Evolutionary conservation across 805 yeast species (phyloP), one percentile per base, ranked within the genome.

Genomic region (Zygosaccharomyces bailii): DNA sequence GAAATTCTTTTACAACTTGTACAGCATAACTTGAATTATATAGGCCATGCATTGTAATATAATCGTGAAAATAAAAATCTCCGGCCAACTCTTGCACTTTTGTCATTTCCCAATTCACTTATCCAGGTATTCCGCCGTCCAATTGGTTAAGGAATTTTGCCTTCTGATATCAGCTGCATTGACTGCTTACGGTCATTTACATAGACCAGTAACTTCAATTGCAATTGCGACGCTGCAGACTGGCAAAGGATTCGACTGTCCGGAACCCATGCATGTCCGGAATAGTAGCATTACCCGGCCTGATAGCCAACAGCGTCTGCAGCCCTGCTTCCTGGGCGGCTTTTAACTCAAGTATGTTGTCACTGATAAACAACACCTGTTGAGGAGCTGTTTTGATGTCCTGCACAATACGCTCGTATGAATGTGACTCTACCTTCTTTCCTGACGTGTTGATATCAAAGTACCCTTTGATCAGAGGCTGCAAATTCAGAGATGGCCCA

Each of bases 391-490:
- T 57, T 0, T 56, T 63, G 14, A 83, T 74, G 18, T 57, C 66
- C 8, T 60, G 47, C 7, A 74, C 55, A 19, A 90, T 91, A 24
- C 62, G 75, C 6, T 39, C 51, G 60, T 90, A 90, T 13, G 95
- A 84, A 6, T 54, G 39, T 1, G 61, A 21, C 17, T 77, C 83
- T 13, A 66, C 71, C 60, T 90, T 90, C 49, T 72, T 76, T 0
- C 98, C 97, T 1, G 88, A 78, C 7, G 89, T 86, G 27, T 80
- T 80, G 24, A 95, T 88, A 64, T 90, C 98, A 59, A 79, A 90
- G 66, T 88, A 90, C 11, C 84, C 95, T 5, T 68, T 48, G 16
- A 90, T 59, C 17, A 62, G 60, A 1, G 64, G 61, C 34, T 77
- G 84, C 56, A 87, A 61, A 61, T 85, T 86, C 9, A 65, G 47